Percentiles rank a stretch among this genome's conserved stretches.
Conservation (phyloP, 495 filamentous ascomycete genomes). For the Penicillium tannophilum region DNA sequence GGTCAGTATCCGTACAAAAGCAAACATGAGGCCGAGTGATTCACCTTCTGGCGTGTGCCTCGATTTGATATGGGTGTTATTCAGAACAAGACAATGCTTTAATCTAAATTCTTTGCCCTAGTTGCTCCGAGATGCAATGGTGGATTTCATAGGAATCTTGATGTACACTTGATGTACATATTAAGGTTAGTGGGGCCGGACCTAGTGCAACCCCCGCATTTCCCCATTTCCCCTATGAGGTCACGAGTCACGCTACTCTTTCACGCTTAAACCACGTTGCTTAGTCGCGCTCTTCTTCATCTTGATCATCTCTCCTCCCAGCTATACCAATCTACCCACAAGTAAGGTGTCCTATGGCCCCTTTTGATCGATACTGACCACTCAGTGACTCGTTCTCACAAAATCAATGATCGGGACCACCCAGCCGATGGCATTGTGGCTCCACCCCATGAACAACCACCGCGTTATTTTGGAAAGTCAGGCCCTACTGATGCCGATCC, state of each 20-base stretch:
- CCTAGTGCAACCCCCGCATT: constrained; percentile 27
- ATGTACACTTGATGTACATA: not conserved
- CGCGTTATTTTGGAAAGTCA: constrained; percentile 89
- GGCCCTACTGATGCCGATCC: constrained; percentile 82
- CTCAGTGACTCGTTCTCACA: constrained; percentile 92
- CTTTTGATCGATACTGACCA: constrained; percentile 1
- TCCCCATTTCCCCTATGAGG: constrained; percentile 19
- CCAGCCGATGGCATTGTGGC: constrained; percentile 63
- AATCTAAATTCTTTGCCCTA: no score
- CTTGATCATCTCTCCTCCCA: not conserved
- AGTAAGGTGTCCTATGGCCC: constrained; percentile 9
- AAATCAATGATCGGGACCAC: constrained; percentile 87
- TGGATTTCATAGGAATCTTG: no score
- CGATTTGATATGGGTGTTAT: no score
- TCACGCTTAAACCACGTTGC: no score
- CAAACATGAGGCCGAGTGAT: no score
- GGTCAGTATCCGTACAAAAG: no score
- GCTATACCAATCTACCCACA: not conserved
- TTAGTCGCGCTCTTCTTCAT: not conserved
- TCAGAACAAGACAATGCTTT: no score
- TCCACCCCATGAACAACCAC: constrained; percentile 66
- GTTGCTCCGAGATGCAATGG: no score
- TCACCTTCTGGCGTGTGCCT: no score
- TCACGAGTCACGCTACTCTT: constrained; percentile 24
- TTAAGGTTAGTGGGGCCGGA: constrained; percentile 28